Evolutionary conservation across 108 stramenopile genomes (phyloP), one percentile per base, ranked within the genome.

Genomic region (Seminavis robusta): DNA sequence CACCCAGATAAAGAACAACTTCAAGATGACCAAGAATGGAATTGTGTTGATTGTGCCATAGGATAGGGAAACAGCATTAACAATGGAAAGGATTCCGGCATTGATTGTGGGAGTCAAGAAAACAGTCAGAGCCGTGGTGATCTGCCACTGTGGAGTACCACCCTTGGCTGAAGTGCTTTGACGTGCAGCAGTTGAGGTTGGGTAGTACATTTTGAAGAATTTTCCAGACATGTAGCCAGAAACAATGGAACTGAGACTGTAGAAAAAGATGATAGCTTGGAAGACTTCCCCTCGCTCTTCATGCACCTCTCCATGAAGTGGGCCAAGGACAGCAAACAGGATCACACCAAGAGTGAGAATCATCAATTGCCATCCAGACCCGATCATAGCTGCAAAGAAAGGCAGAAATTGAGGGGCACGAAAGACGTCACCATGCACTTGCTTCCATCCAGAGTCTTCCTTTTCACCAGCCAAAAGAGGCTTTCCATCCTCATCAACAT

Each of bases 361-460:
- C n/a, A 91, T 73, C 23, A 98, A 61, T 58, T 98, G 98, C 85
- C 93, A 92, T 31, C 98, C 98, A 3, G 95, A 93, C 36, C 95
- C 98, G 32, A 94, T 60, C 42, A 97, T 73, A 15, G 98, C 95
- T 11, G 95, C 76, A 77, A 97, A 91, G 28, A 96, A 49, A 30
- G 92, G 86, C 32, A 96, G 61, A 56, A 73, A 69, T 27, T 60
- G 32, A 7, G 98, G 96, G n/a, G 88, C 88, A 36, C 98, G 90
- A 52, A 98, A 98, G 27, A 98, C 98, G 74, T 98, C 98, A 0
- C 96, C 98, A 60, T 96, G 98, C 13, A 98, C 93, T 73, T 96
- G 93, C 65, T 98, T 98, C 98, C 98, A 98, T 20, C 95, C 95
- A 33, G 83, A 67, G 49, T 98, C 97, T 52, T 98, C 97, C n/a